Conservation (phyloP, 352 stramenopile genomes). For the Aphanomyces euteiches region DNA sequence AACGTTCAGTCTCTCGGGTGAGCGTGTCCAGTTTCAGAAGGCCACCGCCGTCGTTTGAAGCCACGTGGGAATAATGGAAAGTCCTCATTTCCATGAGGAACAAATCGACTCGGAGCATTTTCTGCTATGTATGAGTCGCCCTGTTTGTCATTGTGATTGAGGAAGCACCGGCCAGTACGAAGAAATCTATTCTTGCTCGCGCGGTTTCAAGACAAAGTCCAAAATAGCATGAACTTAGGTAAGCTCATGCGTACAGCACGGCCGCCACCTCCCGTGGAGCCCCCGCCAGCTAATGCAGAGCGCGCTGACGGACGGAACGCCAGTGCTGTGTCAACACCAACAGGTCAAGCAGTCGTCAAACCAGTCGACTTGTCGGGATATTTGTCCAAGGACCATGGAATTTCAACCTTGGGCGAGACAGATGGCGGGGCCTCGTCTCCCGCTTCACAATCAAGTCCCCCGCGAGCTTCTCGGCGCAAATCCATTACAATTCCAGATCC, state of each 20-base stretch:
- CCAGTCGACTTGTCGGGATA: background rate
- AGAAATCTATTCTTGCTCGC: too few relatives aligned
- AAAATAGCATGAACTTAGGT: slow-evolving; percentile 22
- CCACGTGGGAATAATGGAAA: too few relatives aligned
- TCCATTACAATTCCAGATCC: too few relatives aligned
- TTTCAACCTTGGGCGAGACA: background rate
- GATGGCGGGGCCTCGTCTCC: background rate
- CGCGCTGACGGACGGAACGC: background rate
- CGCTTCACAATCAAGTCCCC: background rate
- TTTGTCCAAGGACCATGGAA: background rate
- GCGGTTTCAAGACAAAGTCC: background rate
- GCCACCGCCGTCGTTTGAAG: too few relatives aligned
- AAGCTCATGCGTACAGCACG: slow-evolving; percentile 10
- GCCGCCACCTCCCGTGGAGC: slow-evolving; percentile 13
- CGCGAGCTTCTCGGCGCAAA: too few relatives aligned
- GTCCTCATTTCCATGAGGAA: too few relatives aligned
- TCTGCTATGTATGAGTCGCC: too few relatives aligned
- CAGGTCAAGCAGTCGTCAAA: background rate
- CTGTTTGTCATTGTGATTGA: too few relatives aligned
- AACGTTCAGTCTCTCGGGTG: too few relatives aligned
- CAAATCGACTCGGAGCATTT: too few relatives aligned
- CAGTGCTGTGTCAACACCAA: background rate
- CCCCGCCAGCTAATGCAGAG: slow-evolving; percentile 17
- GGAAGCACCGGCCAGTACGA: too few relatives aligned
- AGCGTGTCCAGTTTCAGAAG: too few relatives aligned